Base-by-base conservation (phyloP, 2,329 filamentous ascomycete species). In the Cercospora beticola region DNA sequence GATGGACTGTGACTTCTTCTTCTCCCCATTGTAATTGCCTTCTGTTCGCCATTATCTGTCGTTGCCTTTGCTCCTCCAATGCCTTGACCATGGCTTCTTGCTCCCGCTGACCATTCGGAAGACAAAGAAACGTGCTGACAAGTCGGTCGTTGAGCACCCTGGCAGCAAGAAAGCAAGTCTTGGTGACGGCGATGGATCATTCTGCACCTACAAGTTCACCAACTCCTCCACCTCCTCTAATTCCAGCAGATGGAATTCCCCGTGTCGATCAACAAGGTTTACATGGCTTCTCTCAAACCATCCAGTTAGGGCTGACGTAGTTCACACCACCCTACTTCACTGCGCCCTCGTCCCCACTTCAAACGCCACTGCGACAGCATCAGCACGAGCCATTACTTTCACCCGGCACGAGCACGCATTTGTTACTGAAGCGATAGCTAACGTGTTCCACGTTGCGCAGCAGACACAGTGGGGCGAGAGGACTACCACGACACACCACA, bases 341-440 rank as follows among this genome's bases (percentile, higher is more conserved):
- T 49, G 43, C 43, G 57, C 61, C 40, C 61, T 56, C 26, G 8
- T 64, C 43, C 43, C 62, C 62, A 31, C 62, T 33, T 28, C 49
- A 64, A n/a, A 23, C 62, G 49, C 52, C 31, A 58, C 62, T 21
- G 56, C 62, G 52, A 64, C 46, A 31, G 10, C 30, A 49, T 64
- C 23, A 57, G 49, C 62, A 64, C 62, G 31, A 40, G 31, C 62
- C 62, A 64, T 30, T 40, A 23, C 33, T 40, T 52, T 43, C 33
- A 36, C 14, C 12, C 49, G 23, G 26, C 18, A 16, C 46, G 28
- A 26, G 28, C 49, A 43, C 52, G 62, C 62, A 57, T 36, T 30
- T 9, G 9, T 18, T 56, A 26, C 36, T 10, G 46, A 30, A 64
- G 30, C 26, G 46, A 12, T n/a, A 30, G 62, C 49, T 57, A 64